These are phyloP conservation scores for Colletotrichum sp. DNA, from an alignment of 2,329 filamentous ascomycete genomes.

Conservation along the genomic window DNA sequence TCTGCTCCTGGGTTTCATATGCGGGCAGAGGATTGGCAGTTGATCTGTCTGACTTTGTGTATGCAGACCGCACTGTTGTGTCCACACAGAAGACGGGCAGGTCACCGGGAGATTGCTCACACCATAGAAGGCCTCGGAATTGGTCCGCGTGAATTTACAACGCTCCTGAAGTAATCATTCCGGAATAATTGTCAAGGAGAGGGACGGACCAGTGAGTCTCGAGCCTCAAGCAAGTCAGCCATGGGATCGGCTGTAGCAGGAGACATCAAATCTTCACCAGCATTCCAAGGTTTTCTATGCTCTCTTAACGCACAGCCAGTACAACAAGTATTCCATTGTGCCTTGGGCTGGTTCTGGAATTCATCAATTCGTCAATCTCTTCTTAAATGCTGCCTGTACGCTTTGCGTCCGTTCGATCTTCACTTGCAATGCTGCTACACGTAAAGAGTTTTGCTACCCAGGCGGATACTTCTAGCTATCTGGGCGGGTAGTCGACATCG, in stretches of 20 bases:
- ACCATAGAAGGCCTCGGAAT: fast-evolving
- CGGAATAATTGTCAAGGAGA: not conserved
- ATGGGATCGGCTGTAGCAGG: fast-evolving
- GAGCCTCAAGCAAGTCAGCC: not conserved
- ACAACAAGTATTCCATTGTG: not conserved
- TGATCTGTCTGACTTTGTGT: no score
- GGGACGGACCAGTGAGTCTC: not conserved
- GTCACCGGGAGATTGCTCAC: not conserved
- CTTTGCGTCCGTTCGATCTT: not conserved
- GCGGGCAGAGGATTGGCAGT: no score
- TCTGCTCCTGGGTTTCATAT: no score
- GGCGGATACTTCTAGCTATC: no score
- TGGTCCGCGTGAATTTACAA: fast-evolving
- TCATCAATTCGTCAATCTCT: not conserved
- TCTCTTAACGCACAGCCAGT: not conserved
- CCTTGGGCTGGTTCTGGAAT: not conserved
- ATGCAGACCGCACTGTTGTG: not conserved
- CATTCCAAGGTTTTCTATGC: not conserved
- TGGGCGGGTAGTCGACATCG: fast-evolving
- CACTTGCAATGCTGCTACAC: not conserved
- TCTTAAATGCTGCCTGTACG: not conserved
- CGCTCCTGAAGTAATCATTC: fast-evolving
- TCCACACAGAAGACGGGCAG: not conserved
- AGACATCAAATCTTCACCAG: not conserved
- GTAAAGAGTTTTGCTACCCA: not conserved